Evolutionary conservation across 257 asterid species (phyloP).

Genomic region (Capsicum pubescens): DNA sequence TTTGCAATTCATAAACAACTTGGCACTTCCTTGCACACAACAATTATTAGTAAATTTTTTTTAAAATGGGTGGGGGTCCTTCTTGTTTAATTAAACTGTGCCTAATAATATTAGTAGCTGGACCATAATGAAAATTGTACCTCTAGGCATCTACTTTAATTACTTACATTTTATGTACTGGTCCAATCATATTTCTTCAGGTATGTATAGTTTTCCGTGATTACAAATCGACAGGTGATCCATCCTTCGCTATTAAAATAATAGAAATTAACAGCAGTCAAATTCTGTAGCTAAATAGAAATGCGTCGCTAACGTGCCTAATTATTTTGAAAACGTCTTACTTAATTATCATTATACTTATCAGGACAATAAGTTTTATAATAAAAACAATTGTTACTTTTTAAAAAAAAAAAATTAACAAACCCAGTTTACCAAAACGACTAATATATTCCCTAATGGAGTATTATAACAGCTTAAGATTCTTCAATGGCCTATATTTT

Average conservation of each 20-base stretch:
- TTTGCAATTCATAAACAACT: not conserved
- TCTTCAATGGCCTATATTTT: not conserved
- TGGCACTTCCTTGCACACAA: not conserved
- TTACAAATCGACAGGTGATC: not conserved
- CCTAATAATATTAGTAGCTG: slow-evolving; percentile 4
- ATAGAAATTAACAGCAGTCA: not conserved
- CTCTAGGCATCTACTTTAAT: not conserved
- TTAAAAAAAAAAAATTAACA: not conserved
- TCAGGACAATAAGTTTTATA: not conserved
- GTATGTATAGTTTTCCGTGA: not conserved
- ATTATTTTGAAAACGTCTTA: not conserved
- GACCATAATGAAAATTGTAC: slow-evolving; percentile 28
- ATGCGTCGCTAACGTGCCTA: not conserved
- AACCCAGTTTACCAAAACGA: not conserved
- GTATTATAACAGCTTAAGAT: not conserved
- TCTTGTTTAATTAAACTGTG: not conserved
- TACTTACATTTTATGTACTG: not conserved
- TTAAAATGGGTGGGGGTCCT: not conserved
- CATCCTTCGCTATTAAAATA: not conserved
- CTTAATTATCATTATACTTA: not conserved
- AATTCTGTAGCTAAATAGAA: not conserved
- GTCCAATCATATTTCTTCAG: not conserved
- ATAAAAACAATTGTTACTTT: not conserved
- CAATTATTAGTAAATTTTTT: not conserved
- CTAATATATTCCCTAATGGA: not conserved